Evolutionary conservation across 805 yeast genomes (phyloP), one percentile per base, ranked within the genome.

Genomic region (Candida gorgasii): DNA sequence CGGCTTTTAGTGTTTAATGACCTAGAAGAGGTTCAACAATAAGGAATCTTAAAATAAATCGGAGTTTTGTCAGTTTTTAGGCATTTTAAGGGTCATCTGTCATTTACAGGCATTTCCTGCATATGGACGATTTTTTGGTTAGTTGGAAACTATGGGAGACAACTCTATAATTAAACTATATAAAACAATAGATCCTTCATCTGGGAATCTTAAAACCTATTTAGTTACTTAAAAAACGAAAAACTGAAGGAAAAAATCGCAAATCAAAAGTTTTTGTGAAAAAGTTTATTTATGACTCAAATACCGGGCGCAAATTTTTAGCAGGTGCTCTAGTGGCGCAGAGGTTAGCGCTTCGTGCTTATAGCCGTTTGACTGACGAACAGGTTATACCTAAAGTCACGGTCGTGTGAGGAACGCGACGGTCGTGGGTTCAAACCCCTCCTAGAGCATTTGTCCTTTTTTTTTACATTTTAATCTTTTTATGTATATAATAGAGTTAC

Each of bases 301-400:
- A 31, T 18, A 9, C 18, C n/a, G 20, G 4, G 9, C 35, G 6
- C 35, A 31, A 31, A 31, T 18, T 14, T 34, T 40, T 40, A 40
- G 44, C 44, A 41, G 44, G 41, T 49, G 74, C 72, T 68, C 73
- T 65, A 67, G 73, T 69, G 73, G 73, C 74, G 74, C 75, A 69
- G 75, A 60, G 75, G 75, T 69, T 69, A 70, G 75, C 74, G 75
- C 75, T 69, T 70, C 74, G 75, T 70, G 75, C 75, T 70, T 70
- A 70, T 69, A 69, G 71, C 69, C 65, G 74, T 58, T 49, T 65
- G 59, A 54, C 70, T 69, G 62, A 68, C 46, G 55, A 59, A 54
- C 47, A 63, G 71, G 71, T 67, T 65, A 67, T 67, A 51, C 70
- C 72, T 63, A 55, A 64, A 63, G 73, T 65, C 73, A 67, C 74